Evolutionary conservation across 495 filamentous ascomycete species (phyloP), one percentile per base, ranked within the genome.

Genomic region (Pyrenula massariospora): DNA sequence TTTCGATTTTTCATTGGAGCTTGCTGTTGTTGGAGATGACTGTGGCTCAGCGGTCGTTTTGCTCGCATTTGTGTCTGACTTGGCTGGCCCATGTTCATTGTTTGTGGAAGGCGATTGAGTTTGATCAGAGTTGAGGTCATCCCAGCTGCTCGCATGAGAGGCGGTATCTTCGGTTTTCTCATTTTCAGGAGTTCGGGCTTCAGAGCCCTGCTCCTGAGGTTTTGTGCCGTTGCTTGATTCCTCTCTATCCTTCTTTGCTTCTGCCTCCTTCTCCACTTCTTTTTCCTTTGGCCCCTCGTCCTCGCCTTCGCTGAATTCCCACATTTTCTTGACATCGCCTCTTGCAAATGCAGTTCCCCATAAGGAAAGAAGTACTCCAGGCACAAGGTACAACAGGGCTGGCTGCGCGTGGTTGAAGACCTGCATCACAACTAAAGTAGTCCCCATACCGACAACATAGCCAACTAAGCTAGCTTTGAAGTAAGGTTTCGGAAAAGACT

Each of bases 321-420:
- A 94, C 84, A 97, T 86, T 23, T 81, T 66, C 23, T 65, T 70
- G 11, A 88, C 24, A 60, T 96, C 91, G 2, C 88, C 84, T 47
- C 83, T 80, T 11, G 78, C 58, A 1, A 84, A 57, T 3, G 85
- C 93, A n/a, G 86, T 91, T n/a, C 81, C 69, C 89, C 89, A 96
- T 10, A 95, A 61, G 1, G 83, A 76, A 11, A 75, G 73, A 11
- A 96, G 66, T 2, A 96, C 91, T 1, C 87, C 83, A 0, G 93
- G 93, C 1, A 97, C 94, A 12, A 98, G 81, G 63, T 98, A 98
- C 8, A 98, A 72, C 48, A 98, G 77, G 11, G 93, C 93, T 0
- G 93, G 93, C 61, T 98, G 93, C 10, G 87, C 87, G 59, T 93
- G 89, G 31, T 84, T 76, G 56, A 77, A 91, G 21, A 86, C 71